Conservation (phyloP, 306 rosid species). For the Phaseolus lunatus region DNA sequence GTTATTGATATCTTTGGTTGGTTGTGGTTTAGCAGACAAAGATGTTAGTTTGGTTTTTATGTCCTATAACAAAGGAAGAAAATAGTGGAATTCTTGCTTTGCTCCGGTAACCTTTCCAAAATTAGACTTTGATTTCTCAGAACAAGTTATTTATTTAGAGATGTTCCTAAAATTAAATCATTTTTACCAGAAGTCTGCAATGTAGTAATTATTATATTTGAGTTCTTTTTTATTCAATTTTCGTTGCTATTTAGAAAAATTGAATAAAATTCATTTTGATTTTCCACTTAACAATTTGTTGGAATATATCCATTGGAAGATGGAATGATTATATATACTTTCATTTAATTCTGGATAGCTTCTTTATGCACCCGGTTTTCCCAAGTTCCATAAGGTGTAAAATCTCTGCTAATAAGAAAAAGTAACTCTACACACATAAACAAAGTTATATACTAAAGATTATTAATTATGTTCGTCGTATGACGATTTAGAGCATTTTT, state of each 20-base stretch:
- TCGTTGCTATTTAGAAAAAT: background rate
- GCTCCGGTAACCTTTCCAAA: background rate
- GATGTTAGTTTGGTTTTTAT: constrained; percentile 27
- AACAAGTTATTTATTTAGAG: background rate
- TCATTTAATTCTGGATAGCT: background rate
- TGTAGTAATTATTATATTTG: too few relatives aligned
- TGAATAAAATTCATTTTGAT: background rate
- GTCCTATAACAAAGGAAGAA: constrained; percentile 27
- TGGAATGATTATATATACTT: background rate
- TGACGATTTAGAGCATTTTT: too few relatives aligned
- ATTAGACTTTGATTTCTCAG: background rate
- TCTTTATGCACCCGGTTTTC: too few relatives aligned
- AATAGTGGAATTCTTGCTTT: constrained; percentile 22
- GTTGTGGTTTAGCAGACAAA: constrained; percentile 35
- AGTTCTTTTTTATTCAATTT: background rate
- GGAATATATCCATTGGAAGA: background rate
- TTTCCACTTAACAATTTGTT: too few relatives aligned
- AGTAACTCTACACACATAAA: too few relatives aligned
- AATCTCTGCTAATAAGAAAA: too few relatives aligned
- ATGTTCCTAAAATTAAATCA: background rate
- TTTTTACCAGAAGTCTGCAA: too few relatives aligned
- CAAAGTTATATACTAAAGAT: too few relatives aligned
- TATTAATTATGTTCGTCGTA: too few relatives aligned
- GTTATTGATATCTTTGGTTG: constrained; percentile 36
- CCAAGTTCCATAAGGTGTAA: too few relatives aligned